Percentiles rank a stretch among this genome's conserved stretches.
Conservation (phyloP, 2,329 filamentous ascomycete species). For the Fusarium pininemorale region DNA sequence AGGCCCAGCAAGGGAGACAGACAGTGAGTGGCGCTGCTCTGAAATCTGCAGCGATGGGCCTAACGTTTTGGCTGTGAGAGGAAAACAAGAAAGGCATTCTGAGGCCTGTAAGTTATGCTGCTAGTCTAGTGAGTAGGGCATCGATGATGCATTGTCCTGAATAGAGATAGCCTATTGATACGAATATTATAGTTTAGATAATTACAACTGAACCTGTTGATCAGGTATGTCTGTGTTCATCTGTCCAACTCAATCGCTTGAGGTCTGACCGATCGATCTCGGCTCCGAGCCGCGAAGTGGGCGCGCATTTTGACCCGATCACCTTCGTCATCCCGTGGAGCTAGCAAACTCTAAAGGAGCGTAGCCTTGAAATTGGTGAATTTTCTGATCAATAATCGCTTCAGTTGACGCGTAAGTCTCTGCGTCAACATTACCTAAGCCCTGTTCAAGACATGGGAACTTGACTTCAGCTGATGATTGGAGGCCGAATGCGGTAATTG, state of each 20-base stretch:
- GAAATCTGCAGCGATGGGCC: not conserved
- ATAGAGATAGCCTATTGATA: not conserved
- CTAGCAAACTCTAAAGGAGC: not conserved
- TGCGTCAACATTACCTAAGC: not conserved
- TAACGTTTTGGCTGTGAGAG: not conserved
- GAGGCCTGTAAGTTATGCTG: not conserved
- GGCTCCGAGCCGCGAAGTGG: slow-evolving; percentile 10
- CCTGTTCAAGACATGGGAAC: not conserved
- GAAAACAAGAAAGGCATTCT: not conserved
- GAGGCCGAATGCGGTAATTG: not conserved
- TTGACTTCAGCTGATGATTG: not conserved
- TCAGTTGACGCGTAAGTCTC: slow-evolving; percentile 1
- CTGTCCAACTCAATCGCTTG: not conserved
- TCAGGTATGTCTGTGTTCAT: not conserved
- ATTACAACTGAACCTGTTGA: not conserved
- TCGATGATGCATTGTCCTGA: not conserved
- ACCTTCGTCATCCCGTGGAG: slow-evolving; percentile 3
- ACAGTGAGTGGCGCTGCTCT: not conserved
- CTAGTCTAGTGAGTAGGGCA: not conserved
- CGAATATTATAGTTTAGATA: not conserved
- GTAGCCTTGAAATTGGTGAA: not conserved
- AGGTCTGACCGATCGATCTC: slow-evolving; percentile 10
- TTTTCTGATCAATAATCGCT: not conserved
- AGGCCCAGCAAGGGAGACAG: not conserved
- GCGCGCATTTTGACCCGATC: not conserved